Evolutionary conservation across 768 basidiomycete genomes (phyloP).

Genomic region (Russula vinacea): DNA sequence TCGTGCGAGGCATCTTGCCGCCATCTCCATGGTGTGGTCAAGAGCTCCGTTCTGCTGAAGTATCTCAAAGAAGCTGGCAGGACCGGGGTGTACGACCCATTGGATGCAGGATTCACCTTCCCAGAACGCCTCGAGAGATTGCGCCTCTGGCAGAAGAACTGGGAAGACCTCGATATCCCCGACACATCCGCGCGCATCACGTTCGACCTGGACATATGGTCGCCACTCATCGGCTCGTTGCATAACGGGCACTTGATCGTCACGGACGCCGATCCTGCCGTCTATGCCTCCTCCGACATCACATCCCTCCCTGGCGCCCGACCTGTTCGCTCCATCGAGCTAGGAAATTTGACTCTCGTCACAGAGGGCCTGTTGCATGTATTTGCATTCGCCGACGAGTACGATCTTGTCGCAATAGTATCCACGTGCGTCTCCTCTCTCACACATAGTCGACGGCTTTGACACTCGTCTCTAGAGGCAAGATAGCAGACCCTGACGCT

Average conservation of each 20-base stretch:
- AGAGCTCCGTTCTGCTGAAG: slow-evolving; percentile 22
- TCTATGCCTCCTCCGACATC: slow-evolving; percentile 24
- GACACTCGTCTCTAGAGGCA: slow-evolving; percentile 1
- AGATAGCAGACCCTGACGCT: slow-evolving; percentile 3
- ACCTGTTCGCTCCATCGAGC: slow-evolving; percentile 18
- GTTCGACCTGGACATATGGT: slow-evolving; percentile 24
- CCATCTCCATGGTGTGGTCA: slow-evolving; percentile 24
- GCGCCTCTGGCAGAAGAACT: slow-evolving; percentile 22
- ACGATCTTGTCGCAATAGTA: slow-evolving; percentile 19
- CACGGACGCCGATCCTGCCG: slow-evolving; percentile 20
- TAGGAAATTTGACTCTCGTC: slow-evolving; percentile 18
- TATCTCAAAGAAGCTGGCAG: slow-evolving; percentile 26
- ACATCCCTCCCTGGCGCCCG: slow-evolving; percentile 12
- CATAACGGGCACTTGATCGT: slow-evolving; percentile 23
- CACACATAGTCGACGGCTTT: not conserved
- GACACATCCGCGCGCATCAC: slow-evolving; percentile 17
- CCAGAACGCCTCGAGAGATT: slow-evolving; percentile 24
- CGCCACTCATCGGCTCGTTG: slow-evolving; percentile 26
- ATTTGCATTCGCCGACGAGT: slow-evolving; percentile 24
- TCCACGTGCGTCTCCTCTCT: slow-evolving; percentile 15
- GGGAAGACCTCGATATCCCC: slow-evolving; percentile 26
- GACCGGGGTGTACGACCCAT: slow-evolving; percentile 23
- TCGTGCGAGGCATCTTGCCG: slow-evolving; percentile 25
- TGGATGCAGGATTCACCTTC: slow-evolving; percentile 18
- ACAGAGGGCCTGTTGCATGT: slow-evolving; percentile 21